phyloP scores from a whole-genome alignment of 2,329 filamentous ascomycete species.

The Colletotrichum liaoningense region DNA sequence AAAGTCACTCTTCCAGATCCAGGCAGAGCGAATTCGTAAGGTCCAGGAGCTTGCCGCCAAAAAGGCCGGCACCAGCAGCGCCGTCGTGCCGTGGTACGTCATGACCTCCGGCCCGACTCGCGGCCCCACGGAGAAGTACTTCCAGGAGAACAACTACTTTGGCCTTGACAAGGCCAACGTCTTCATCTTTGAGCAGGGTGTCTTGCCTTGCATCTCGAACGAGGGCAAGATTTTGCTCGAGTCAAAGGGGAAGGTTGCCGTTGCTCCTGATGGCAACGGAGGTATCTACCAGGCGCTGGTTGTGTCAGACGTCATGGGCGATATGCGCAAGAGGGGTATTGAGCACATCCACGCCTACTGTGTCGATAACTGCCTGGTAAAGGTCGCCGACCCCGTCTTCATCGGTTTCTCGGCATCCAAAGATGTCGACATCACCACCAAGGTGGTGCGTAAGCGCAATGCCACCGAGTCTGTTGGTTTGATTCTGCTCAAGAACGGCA shows the following conservation, averaged over 20 bases:
- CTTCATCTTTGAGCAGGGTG: constrained; percentile 94
- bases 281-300: constrained; percentile 95
- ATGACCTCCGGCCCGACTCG: constrained; percentile 98
- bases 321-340: constrained; percentile 90
- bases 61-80: constrained; percentile 64
- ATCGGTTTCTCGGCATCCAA: constrained; percentile 92
- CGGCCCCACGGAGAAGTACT: constrained; percentile 92
- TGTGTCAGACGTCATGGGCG: constrained; percentile 80
- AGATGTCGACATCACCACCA: constrained; percentile 94
- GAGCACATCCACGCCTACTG: constrained; percentile 98
- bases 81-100: constrained; percentile 94
- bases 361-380: constrained; percentile 99
- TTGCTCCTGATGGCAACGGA: constrained; percentile 96
- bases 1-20: constrained; percentile 97
- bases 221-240: constrained; percentile 97
- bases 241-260: constrained; percentile 88
- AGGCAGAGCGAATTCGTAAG: constrained; percentile 92
- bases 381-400: constrained; percentile 96
- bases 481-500: constrained; percentile 94
- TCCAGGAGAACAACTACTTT: constrained; percentile 90
- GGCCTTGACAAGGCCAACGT: constrained; percentile 88
- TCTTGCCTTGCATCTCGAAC: constrained; percentile 96
- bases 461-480: constrained; percentile 96
- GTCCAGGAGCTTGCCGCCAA: constrained; percentile 83
- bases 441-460: constrained; percentile 98